Conservation (phyloP, 495 filamentous ascomycete species). For the Penicillium nucicola region DNA sequence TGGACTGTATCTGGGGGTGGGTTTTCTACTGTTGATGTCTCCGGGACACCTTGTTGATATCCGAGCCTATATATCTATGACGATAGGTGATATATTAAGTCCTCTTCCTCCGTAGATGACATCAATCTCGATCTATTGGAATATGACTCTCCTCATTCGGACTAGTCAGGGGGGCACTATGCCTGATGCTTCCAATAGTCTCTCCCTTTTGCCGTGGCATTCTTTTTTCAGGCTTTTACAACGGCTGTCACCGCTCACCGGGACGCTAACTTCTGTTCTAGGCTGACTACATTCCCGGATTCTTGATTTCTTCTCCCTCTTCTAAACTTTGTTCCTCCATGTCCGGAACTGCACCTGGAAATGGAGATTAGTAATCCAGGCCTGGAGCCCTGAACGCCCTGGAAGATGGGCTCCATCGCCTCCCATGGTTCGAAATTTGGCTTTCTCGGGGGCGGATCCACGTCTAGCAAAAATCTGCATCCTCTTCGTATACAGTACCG, state of each 20-base stretch:
- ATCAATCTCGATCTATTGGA: background rate
- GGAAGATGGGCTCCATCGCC: background rate
- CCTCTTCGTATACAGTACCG: no score
- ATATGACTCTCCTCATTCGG: background rate
- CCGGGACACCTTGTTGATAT: no score
- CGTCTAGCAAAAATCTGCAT: background rate
- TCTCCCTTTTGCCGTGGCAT: background rate
- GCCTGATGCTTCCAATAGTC: background rate
- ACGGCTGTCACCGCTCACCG: constrained; percentile 25
- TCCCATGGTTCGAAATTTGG: background rate
- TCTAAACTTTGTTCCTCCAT: no score
- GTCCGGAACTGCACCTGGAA: no score
- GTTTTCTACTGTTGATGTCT: no score
- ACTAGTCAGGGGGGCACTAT: constrained; percentile 7
- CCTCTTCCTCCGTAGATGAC: background rate
- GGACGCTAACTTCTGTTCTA: constrained; percentile 9
- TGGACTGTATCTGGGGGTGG: no score
- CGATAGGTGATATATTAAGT: no score
- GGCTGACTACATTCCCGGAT: no score
- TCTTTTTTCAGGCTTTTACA: background rate
- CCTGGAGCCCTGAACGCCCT: background rate
- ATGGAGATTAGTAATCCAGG: background rate
- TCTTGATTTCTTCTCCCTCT: background rate
- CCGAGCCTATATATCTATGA: no score
- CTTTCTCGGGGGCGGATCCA: background rate